Evolutionary conservation across 805 yeast species (phyloP), one percentile per base, ranked within the genome.

Genomic region (Clavispora santaluciae): DNA sequence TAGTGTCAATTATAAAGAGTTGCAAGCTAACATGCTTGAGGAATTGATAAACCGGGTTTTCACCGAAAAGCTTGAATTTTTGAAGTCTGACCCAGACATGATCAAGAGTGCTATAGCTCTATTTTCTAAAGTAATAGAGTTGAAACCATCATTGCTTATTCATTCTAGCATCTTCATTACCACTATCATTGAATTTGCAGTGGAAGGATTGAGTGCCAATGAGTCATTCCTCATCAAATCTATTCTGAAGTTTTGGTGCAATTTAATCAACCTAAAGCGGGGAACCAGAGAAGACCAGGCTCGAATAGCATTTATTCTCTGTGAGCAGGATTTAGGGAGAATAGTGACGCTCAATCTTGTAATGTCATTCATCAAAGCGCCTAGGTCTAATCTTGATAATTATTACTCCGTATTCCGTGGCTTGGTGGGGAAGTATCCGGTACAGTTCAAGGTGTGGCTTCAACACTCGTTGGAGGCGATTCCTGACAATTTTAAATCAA

Each of bases 351-450:
- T 44, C 41, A 47, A 66, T 52, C 41, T 68, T 25, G 36, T 59
- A 21, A 21, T 40, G 44, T 39, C 69, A 1, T 68, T 81, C 20
- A 47, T 77, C 5, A 55, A 60, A 33, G 63, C 68, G 30, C 56
- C 83, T 5, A 63, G 91, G 48, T 82, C 90, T 0, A 79, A 77
- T 43, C 55, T 83, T 30, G 86, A 79, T 11, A 63, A 65, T 34
- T 83, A 68, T 55, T 76, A 77, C 29, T 79, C 77, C 15, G 53
- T 79, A 2, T 60, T 80, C 42, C 64, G 81, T 36, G 58, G 66
- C 2, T 51, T 80, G 51, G 57, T 59, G 38, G 79, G 45, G 0
- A 79, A 76, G 47, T 70, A 64, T 46, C 78, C 78, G 5, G 43
- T 78, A 38, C 60, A 66, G 22, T 67, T 71, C 43, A 78, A 75